Evolutionary conservation across 106 monocot genomes (phyloP).

Genomic region (Platanthera guangdongensis): DNA sequence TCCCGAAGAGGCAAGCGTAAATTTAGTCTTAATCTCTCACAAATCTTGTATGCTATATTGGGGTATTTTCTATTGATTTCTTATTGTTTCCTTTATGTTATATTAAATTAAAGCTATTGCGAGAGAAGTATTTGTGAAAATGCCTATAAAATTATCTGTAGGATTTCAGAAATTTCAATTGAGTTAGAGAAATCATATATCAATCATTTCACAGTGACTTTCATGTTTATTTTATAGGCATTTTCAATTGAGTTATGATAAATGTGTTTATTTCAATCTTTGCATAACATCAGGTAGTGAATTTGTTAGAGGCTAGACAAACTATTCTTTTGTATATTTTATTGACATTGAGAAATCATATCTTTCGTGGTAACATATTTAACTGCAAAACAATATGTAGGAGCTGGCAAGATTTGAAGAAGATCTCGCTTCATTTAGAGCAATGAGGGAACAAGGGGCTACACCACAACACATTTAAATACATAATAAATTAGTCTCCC

Average conservation of each 20-base stretch:
- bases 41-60: no score
- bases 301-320: background rate
- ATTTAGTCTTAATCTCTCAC: background rate
- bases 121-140: background rate
- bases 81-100: conserved; percentile 6
- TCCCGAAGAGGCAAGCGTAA: conserved; percentile 21
- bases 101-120: background rate
- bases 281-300: background rate
- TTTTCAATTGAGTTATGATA: background rate
- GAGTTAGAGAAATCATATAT: background rate
- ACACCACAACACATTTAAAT: no score
- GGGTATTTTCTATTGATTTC: conserved; percentile 24
- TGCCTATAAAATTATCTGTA: background rate
- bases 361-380: no score
- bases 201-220: background rate
- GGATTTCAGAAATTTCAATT: background rate
- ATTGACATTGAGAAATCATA: no score
- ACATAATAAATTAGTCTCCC: no score
- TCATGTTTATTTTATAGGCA: background rate
- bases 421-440: no score
- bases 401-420: no score
- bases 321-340: background rate
- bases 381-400: no score
- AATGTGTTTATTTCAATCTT: background rate
- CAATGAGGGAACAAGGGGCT: no score